Evolutionary conservation across 108 stramenopile genomes (phyloP), one percentile per base, ranked within the genome.

Genomic region (Aureococcus anophagefferens): DNA sequence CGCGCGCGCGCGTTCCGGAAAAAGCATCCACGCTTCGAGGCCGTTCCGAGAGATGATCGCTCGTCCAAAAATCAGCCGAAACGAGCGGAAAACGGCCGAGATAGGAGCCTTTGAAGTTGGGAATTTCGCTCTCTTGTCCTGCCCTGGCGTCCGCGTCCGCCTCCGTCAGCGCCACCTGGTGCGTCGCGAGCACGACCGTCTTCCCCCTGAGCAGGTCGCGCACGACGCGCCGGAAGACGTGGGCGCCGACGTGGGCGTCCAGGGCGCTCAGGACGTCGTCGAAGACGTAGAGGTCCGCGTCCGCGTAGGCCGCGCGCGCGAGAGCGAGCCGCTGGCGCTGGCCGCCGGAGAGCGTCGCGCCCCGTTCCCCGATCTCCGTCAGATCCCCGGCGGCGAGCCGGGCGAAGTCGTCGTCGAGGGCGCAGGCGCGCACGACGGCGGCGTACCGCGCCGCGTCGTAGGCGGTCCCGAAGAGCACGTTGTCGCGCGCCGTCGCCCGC

Each of bases 381-480:
- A 72, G 25, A 75, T 83, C 83, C 33, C 83, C 80, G 28, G 64
- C 18, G 44, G 85, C 85, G 15, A 90, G 72, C 72, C 86, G 88
- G 33, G 83, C 80, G 62, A 92, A 76, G 69, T 92, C 91, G 5
- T 77, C 67, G 28, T 79, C 72, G 33, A 77, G 64, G 28, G 33
- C 28, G 71, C 76, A 78, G 30, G 67, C 77, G 14, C 14, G 37
- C 14, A 76, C 7, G 17, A 73, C 75, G 65, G 28, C 17, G n/a
- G 35, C 29, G 66, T 77, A 78, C 72, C 64, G 46, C 30, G 32
- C 72, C 31, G 66, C 36, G 46, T 78, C 74, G 76, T 37, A 78
- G 21, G 77, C 75, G n/a, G n/a, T n/a, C n/a, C n/a, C n/a, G 76
- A 97, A 96, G 59, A 97, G 70, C 40, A 99, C 94, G 78, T 96